Conservation (phyloP, 495 filamentous ascomycete species). For the Cercophora samala region DNA sequence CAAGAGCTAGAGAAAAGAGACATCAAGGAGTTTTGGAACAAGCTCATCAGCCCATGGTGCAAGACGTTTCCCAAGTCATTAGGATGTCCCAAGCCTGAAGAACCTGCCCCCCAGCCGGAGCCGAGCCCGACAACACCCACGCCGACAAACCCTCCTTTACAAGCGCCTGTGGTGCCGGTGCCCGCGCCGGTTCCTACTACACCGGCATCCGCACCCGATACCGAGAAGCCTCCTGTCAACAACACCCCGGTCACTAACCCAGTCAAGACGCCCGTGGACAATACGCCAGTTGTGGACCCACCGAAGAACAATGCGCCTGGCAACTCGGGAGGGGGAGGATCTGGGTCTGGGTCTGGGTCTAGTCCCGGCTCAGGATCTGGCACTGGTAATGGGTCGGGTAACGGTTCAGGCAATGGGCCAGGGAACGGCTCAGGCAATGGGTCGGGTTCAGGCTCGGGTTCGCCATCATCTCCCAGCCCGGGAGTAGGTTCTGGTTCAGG, state of each 20-base stretch:
- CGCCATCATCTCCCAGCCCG: not conserved
- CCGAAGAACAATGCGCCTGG: not conserved
- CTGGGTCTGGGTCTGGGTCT: not conserved
- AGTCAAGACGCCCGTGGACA: not conserved
- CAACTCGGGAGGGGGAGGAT: not conserved
- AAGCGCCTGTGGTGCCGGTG: not conserved
- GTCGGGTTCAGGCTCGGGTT: conserved; percentile 6
- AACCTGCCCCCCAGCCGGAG: not conserved
- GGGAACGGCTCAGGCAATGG: conserved; percentile 14
- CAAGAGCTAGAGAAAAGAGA: conserved; percentile 6
- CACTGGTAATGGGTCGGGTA: not conserved
- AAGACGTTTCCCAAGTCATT: conserved; percentile 9
- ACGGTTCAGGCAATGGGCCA: not conserved
- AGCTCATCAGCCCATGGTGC: conserved; percentile 13
- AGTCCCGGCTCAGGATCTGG: not conserved
- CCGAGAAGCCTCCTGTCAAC: not conserved
- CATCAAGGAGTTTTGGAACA: conserved; percentile 1
- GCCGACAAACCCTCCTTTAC: not conserved
- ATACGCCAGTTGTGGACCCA: not conserved
- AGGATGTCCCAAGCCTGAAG: conserved; percentile 7
- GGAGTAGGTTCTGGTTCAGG: conserved; percentile 7
- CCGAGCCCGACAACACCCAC: conserved; percentile 11
- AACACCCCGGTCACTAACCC: not conserved
- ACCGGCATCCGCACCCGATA: not conserved
- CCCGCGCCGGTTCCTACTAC: conserved; percentile 3